Evolutionary conservation across 1,284 basidiomycete genomes (phyloP), one percentile per base, ranked within the genome.

Genomic region (Meripilus lineatus): DNA sequence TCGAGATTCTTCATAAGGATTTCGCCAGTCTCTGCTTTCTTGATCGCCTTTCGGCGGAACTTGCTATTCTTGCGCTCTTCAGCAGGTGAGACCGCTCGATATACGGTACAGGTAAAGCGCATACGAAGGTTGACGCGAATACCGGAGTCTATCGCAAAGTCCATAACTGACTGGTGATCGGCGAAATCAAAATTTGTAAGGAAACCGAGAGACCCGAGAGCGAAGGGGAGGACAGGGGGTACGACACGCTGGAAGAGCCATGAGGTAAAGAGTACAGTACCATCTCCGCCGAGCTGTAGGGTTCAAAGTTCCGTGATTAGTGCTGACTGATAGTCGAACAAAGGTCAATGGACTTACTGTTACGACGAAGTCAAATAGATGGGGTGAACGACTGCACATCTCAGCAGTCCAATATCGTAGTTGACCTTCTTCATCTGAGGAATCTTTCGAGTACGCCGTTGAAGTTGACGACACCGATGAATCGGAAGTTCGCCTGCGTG

Each of bases 191-290:
- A 99, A 65, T 97, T 97, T 48, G 96, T 99, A 45, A 99, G 79
- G 72, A 99, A 99, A 10, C 96, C 96, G 18, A 99, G 80, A 7
- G 95, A 99, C 34, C 96, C 96, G n/a, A 99, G 79, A 0, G 96
- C 93, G 63, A 99, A 99, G 0, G 96, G 87, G 21, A 99, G 81
- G 30, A 99, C 93, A 4, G 96, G 96, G 10, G 96, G 96, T 10
- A 99, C 96, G 58, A 98, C 93, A 51, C 85, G 83, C 63, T 99
- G 96, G 74, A 99, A 99, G 26, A 99, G 75, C 96, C 96, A 99
- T 3, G 96, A 99, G 4, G 96, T 97, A 70, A 98, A 99, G 17
- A 99, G 78, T 1, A 99, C 95, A 1, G 96, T 99, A 10, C 96
- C 96, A 62, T 99, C 96, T 14, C 96, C 96, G 36, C 96, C 96